Evolutionary conservation across 2,329 filamentous ascomycete genomes (phyloP).

Genomic region (Corinectria fuckeliana): DNA sequence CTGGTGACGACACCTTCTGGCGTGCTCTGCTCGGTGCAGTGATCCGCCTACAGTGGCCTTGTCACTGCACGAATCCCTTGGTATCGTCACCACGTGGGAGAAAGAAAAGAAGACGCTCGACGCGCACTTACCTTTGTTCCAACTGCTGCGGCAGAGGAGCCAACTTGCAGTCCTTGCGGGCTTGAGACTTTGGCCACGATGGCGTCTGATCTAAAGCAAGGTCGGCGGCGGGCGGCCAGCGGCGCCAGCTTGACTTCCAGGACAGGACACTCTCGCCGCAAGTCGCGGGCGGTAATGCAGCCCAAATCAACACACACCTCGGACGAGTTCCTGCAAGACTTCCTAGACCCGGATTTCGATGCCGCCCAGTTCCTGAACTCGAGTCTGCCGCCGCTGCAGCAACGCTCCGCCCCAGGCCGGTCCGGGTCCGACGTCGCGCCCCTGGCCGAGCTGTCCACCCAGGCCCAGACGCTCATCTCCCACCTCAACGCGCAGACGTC

Average conservation of each 20-base stretch:
- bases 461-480: slow-evolving; percentile 83
- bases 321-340: slow-evolving; percentile 76
- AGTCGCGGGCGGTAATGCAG: slow-evolving; percentile 46
- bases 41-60: slow-evolving; percentile 8
- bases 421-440: slow-evolving; percentile 53
- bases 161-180: neutral
- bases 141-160: neutral
- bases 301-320: slow-evolving; percentile 68
- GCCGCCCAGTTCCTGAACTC: slow-evolving; percentile 85
- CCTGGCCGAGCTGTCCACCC: slow-evolving; percentile 78
- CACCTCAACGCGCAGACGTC: slow-evolving; percentile 90
- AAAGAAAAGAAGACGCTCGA: neutral
- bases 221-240: slow-evolving; percentile 57
- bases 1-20: slow-evolving; percentile 4
- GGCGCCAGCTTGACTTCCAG: slow-evolving; percentile 46
- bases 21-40: slow-evolving; percentile 1
- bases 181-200: slow-evolving; percentile 24
- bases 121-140: neutral
- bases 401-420: slow-evolving; percentile 41
- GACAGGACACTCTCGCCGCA: slow-evolving; percentile 51
- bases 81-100: neutral
- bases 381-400: slow-evolving; percentile 72
- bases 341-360: slow-evolving; percentile 80
- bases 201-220: slow-evolving; percentile 41
- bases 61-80: slow-evolving; percentile 6